A percentile compares a stretch with the other conserved stretches of the same genome.
These are phyloP conservation scores for Arctium minus DNA, from an alignment of 129 eudicot genomes.

Conservation along the genomic window DNA sequence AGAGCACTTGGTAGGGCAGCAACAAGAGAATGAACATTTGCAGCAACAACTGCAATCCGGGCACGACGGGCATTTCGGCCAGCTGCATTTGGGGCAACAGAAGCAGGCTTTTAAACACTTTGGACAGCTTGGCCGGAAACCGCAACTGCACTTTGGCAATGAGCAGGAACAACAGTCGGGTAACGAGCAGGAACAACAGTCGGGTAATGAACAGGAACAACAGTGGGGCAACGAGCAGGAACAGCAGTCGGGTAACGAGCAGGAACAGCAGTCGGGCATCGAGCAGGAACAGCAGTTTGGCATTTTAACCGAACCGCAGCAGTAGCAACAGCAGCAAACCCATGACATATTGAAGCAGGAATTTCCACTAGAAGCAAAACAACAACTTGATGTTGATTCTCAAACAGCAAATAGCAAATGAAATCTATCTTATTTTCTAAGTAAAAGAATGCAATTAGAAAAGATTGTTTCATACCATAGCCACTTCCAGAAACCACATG, in stretches of 20 bases:
- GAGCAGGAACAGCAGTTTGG: constrained; percentile 48
- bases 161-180: constrained; percentile 45
- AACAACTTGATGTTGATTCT: background rate
- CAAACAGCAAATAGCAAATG: background rate
- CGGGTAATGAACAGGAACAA: constrained; percentile 26
- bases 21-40: constrained; percentile 33
- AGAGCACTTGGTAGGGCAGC: constrained; percentile 31
- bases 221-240: constrained; percentile 36
- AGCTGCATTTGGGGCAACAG: constrained; percentile 30
- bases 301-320: constrained; percentile 26
- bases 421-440: no score
- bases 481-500: constrained; percentile 82
- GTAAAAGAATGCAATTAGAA: background rate
- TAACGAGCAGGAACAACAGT: constrained; percentile 27
- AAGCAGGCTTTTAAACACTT: constrained; percentile 29
- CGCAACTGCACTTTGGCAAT: constrained; percentile 46
- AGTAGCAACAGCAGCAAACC: constrained; percentile 46
- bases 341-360: constrained; percentile 58
- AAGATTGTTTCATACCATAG: constrained; percentile 69
- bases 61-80: constrained; percentile 31
- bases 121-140: constrained; percentile 25
- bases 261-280: constrained; percentile 27
- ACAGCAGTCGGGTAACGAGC: constrained; percentile 26
- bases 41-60: constrained; percentile 28
- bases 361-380: constrained; percentile 40